Evolutionary conservation across 2,329 filamentous ascomycete genomes (phyloP), one percentile per base, ranked within the genome.

Genomic region (Truncatella angustata): DNA sequence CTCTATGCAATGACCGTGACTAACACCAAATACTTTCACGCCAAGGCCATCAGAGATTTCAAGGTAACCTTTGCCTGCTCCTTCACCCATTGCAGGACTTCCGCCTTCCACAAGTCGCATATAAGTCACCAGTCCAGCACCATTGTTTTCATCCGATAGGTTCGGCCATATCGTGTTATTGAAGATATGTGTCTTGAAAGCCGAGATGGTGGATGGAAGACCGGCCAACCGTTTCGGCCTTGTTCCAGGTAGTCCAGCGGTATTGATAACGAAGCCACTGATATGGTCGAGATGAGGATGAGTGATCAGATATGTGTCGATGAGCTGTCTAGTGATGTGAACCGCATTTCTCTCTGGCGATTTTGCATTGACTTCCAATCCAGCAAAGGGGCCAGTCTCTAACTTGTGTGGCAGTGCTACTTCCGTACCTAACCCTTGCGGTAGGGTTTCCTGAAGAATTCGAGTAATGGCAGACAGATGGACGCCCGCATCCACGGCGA

Each of bases 81-180:
- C 91, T 56, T 90, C 86, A 2, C 91, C 92, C 5, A 96, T 76
- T 23, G 90, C 86, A 2, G 88, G 85, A 54, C 93, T 94, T 3
- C 93, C 93, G 10, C 92, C 93, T 66, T 97, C 92, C 4, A 90
- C 86, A 9, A 99, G 77, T 14, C 94, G 84, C 67, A 91, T 86
- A 61, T 96, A 97, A 0, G 91, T 96, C 30, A 99, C 85, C 24
- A 99, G 79, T 0, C 94, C 94, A 4, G 92, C 92, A 21, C 94
- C 94, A 30, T 92, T 91, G 67, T 96, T 94, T 71, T 99, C 94
- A 64, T 99, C 93, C 0, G 91, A 95, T 35, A 99, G 74, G 60
- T 99, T 99, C 0, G 94, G 94, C 94, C 94, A 99, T 50, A 97
- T 96, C 53, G 96, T 76, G 64, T 97, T 95, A 71, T 99, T 99